Percentiles rank a stretch among this genome's conserved stretches.
phyloP scores from a whole-genome alignment of 1,139 yeast species.

The Candida glucosophila region DNA sequence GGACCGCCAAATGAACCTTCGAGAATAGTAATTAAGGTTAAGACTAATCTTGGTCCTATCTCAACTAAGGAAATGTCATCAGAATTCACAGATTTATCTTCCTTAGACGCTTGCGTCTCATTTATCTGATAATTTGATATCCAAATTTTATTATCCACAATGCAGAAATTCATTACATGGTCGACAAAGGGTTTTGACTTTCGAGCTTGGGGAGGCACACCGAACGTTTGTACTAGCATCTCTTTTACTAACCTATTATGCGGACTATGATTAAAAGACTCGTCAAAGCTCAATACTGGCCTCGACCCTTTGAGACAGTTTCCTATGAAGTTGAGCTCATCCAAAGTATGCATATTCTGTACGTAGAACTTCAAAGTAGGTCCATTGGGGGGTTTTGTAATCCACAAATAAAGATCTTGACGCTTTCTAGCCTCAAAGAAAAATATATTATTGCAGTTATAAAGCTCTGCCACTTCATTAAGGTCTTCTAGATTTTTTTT shows the following conservation, averaged over 20 bases:
- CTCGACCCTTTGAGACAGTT: constrained; percentile 94
- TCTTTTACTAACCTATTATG: constrained; percentile 78
- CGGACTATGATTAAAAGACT: constrained; percentile 47
- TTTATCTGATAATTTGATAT: constrained; percentile 88
- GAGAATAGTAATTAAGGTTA: constrained; percentile 83
- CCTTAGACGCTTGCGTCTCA: constrained; percentile 53
- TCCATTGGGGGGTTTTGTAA: constrained; percentile 95
- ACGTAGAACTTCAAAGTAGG: constrained; percentile 92
- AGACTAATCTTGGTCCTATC: constrained; percentile 94
- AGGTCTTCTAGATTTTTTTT: constrained; percentile 83
- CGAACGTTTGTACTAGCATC: constrained; percentile 76
- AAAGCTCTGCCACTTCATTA: constrained; percentile 92
- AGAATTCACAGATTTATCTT: constrained; percentile 25
- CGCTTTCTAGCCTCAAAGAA: constrained; percentile 97
- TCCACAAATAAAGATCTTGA: constrained; percentile 89
- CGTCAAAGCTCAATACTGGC: constrained; percentile 88
- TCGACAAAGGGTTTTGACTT: constrained; percentile 91
- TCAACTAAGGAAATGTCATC: constrained; percentile 74
- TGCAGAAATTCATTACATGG: constrained; percentile 87
- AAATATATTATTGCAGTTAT: constrained; percentile 92
- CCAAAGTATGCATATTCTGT: constrained; percentile 93
- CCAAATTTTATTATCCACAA: constrained; percentile 94
- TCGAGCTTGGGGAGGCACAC: constrained; percentile 95
- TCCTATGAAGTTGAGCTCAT: constrained; percentile 93
- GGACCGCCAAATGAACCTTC: constrained; percentile 99